Percentiles rank a stretch among this genome's conserved stretches.
Conservation (phyloP, 495 filamentous ascomycete genomes). For the Penicillium longicatenatum region DNA sequence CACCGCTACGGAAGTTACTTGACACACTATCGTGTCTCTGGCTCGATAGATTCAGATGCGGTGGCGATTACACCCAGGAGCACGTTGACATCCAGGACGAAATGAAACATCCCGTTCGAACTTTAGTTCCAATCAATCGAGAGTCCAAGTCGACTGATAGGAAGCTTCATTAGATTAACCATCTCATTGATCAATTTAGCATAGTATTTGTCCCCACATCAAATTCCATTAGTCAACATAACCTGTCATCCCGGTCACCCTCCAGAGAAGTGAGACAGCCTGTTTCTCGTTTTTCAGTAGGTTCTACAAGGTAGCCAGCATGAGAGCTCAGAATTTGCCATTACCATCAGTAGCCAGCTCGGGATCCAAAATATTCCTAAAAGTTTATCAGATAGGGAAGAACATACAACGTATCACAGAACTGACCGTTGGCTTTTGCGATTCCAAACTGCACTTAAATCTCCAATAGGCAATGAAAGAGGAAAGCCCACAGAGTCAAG, state of each 20-base stretch:
- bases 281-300: neutral
- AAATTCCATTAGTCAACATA: neutral
- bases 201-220: neutral
- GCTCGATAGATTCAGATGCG: too few relatives aligned
- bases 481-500: conserved; percentile 18
- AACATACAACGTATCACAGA: neutral
- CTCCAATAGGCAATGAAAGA: conserved; percentile 14
- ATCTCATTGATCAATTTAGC: neutral
- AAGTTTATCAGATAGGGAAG: neutral
- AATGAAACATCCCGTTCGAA: too few relatives aligned
- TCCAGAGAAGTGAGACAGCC: neutral
- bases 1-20: too few relatives aligned
- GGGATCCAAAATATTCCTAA: neutral
- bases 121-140: too few relatives aligned
- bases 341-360: neutral
- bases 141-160: too few relatives aligned
- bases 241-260: neutral
- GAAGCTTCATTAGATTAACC: neutral
- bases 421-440: conserved; percentile 5
- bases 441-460: conserved; percentile 14
- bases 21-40: too few relatives aligned
- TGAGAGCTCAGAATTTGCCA: neutral
- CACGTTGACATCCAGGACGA: too few relatives aligned
- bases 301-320: neutral
- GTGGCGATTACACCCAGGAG: too few relatives aligned